Percentiles rank a stretch among this genome's conserved stretches.
phyloP scores from a whole-genome alignment of 2,329 filamentous ascomycete species.

The Alternaria triticina region DNA sequence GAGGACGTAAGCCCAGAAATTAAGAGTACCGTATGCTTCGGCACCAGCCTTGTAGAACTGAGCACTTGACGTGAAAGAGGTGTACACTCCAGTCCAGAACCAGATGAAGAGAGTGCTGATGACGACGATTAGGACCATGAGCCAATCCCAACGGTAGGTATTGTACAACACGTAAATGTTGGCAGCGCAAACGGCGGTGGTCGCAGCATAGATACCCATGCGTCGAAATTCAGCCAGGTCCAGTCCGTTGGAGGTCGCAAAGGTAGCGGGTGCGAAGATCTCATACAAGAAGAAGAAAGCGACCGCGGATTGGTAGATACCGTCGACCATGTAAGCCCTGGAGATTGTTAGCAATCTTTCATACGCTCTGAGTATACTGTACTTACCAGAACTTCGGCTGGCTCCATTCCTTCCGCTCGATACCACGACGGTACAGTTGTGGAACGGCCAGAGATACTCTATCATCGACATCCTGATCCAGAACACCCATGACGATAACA shows the following conservation, averaged over 20 bases:
- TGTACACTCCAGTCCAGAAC: constrained; percentile 94
- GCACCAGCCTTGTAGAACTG: constrained; percentile 78
- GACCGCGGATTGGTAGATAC: constrained; percentile 91
- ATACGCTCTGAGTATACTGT: neutral
- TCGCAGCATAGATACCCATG: constrained; percentile 86
- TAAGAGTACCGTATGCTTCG: constrained; percentile 79
- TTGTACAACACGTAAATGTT: constrained; percentile 96
- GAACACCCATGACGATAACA: constrained; percentile 92
- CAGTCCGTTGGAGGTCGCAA: constrained; percentile 74
- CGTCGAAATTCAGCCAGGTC: constrained; percentile 80
- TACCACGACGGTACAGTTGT: constrained; percentile 92
- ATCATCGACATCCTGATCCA: constrained; percentile 97
- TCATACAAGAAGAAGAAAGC: constrained; percentile 93
- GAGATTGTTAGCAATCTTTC: constrained; percentile 18
- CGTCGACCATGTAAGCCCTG: constrained; percentile 87
- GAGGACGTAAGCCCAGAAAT: constrained; percentile 86
- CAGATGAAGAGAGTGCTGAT: constrained; percentile 89
- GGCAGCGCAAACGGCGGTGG: constrained; percentile 83
- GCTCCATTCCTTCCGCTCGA: constrained; percentile 96
- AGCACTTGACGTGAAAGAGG: constrained; percentile 63
- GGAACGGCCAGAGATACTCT: constrained; percentile 92
- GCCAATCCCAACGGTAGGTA: constrained; percentile 97
- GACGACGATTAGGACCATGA: constrained; percentile 81
- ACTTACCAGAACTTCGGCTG: constrained; percentile 93
- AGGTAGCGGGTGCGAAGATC: constrained; percentile 72